Conservation (phyloP, 441 rosid genomes). For the Brassica balearica region DNA sequence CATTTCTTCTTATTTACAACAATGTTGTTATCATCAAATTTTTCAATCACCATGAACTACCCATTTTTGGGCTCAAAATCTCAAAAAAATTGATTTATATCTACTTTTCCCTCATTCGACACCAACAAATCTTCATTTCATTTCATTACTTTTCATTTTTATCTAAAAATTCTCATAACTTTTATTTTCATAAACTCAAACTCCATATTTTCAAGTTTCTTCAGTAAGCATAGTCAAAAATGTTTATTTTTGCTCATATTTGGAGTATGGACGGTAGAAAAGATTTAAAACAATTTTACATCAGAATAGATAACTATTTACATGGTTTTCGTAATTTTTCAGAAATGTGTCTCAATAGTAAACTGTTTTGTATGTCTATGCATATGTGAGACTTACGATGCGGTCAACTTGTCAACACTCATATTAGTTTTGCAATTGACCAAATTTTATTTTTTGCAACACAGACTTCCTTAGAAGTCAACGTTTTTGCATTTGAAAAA, state of each 20-base stretch:
- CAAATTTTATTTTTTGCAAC: background rate
- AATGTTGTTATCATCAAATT: background rate
- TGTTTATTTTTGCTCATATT: background rate
- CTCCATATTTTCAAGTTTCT: background rate
- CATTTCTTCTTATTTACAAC: background rate
- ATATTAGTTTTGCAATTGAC: background rate
- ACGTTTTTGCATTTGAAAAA: background rate
- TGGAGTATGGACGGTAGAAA: background rate
- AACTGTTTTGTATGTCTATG: background rate
- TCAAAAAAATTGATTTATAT: background rate
- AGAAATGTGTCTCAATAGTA: background rate
- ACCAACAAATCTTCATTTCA: too few species aligned
- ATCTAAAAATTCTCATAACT: background rate
- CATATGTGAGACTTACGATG: background rate
- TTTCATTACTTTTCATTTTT: background rate
- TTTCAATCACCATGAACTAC: background rate
- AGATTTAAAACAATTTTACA: background rate
- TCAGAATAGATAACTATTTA: background rate
- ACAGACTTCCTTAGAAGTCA: background rate
- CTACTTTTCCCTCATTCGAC: background rate
- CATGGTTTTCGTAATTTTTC: background rate
- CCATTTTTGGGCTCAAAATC: background rate
- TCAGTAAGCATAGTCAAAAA: background rate
- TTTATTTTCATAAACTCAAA: too few species aligned
- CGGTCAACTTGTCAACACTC: background rate